Evolutionary conservation across 2,329 filamentous ascomycete genomes (phyloP).

Genomic region (Dactylonectria macrodidyma): DNA sequence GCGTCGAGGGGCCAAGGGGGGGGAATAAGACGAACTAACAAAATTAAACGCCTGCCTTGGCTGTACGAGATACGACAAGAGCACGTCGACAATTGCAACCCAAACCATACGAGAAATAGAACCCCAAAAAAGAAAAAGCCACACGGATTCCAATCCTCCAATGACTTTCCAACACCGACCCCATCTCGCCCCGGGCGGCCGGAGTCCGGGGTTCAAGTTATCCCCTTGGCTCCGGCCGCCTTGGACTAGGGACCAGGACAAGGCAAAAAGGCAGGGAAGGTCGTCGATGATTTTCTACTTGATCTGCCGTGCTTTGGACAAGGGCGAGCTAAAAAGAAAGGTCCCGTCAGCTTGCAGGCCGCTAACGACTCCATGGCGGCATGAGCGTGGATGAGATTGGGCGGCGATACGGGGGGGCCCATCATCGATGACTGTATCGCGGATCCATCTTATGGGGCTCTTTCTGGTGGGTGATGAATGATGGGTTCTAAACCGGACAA

Average conservation of each 20-base stretch:
- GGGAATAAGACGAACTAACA: neutral
- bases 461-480: too few species aligned
- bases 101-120: neutral
- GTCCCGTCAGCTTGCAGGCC: too few species aligned
- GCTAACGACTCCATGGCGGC: too few species aligned
- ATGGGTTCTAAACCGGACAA: neutral
- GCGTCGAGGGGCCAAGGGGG: neutral
- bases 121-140: constrained; percentile 14
- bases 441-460: too few species aligned
- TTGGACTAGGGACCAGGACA: neutral
- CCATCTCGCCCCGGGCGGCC: neutral
- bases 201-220: constrained; percentile 11
- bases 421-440: too few species aligned
- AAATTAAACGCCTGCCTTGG: neutral
- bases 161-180: neutral
- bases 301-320: too few species aligned
- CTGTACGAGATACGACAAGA: neutral
- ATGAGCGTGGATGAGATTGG: too few species aligned
- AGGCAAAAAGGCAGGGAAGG: neutral
- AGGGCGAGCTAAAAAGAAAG: too few species aligned
- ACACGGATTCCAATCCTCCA: constrained; percentile 24
- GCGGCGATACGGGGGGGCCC: too few species aligned
- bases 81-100: neutral
- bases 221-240: constrained; percentile 14
- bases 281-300: too few species aligned